Evolutionary conservation across 2,329 filamentous ascomycete genomes (phyloP), one percentile per base, ranked within the genome.

Genomic region (Xylaria digitata): DNA sequence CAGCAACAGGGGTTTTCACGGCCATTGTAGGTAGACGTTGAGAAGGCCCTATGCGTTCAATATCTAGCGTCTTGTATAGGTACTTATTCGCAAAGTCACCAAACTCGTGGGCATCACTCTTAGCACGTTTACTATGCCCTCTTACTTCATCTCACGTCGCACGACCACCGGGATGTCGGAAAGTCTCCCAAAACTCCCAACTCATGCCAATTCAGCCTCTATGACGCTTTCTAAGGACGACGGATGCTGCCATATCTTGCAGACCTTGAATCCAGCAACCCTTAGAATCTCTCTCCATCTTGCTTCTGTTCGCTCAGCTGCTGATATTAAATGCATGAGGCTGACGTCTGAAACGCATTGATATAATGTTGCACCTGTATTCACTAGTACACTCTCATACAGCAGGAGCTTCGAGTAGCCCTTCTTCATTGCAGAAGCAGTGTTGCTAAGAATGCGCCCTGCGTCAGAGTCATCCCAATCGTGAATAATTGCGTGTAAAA

Each of bases 391-490:
- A 9, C 59, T 78, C 68, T 82, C 80, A 40, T 82, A 65, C 75
- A 81, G 73, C 1, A 81, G 66, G 15, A 81, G 68, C 65, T 73
- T 78, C 3, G 79, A 81, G 57, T 81, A 81, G 0, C 76, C 77
- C 45, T 49, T 71, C 34, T 75, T 71, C 75, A 77, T 77, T 21
- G 72, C 76, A 1, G 53, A 64, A 15, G 65, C 65, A 3, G 73
- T 63, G n/a, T 68, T 55, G 21, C 19, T 49, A 13, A 72, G 69
- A 75, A 72, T 83, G 76, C 48, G 49, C 3, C 34, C 21, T 17
- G 64, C 67, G 7, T 63, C 60, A 4, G 50, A 37, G 55, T 73
- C 75, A 21, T 74, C 72, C 72, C 75, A 79, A 68, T 80, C 76
- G 62, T 80, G 76, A 30, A 79, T 60, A 2, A 80, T 74, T 7